Conservation (phyloP, 1,284 basidiomycete species). For the Heterobasidion irregulare region DNA sequence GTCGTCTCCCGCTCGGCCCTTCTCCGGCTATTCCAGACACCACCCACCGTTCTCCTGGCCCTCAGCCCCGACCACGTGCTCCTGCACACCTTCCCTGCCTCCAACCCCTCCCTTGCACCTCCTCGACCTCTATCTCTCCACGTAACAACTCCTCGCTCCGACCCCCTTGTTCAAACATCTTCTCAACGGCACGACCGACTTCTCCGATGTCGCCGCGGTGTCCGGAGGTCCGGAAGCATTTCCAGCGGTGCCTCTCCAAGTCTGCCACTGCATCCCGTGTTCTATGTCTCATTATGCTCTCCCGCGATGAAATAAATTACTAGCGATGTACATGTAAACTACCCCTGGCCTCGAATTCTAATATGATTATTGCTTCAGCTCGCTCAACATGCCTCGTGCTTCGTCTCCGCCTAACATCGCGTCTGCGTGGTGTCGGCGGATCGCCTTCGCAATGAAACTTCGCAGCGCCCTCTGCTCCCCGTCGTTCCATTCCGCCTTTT, state of each 20-base stretch:
- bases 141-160: background rate
- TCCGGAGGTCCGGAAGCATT: no score
- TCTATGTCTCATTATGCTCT: no score
- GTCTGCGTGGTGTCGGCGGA: slow-evolving; percentile 13
- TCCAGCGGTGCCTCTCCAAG: no score
- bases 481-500: slow-evolving; percentile 42
- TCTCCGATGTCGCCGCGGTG: no score
- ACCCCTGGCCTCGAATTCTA: no score
- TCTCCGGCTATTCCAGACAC: background rate
- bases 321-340: no score
- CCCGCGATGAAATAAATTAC: no score
- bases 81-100: background rate
- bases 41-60: background rate
- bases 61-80: background rate
- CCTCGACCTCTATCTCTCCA: background rate
- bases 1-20: background rate
- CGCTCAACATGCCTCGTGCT: background rate
- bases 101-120: background rate
- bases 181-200: no score
- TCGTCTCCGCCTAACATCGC: background rate
- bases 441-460: slow-evolving; percentile 24
- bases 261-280: no score
- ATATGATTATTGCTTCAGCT: slow-evolving; percentile 3
- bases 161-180: background rate
- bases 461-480: slow-evolving; percentile 33